These are phyloP conservation scores for Cydonia oblonga DNA, from an alignment of 331 rosid species.

Conservation along the genomic window DNA sequence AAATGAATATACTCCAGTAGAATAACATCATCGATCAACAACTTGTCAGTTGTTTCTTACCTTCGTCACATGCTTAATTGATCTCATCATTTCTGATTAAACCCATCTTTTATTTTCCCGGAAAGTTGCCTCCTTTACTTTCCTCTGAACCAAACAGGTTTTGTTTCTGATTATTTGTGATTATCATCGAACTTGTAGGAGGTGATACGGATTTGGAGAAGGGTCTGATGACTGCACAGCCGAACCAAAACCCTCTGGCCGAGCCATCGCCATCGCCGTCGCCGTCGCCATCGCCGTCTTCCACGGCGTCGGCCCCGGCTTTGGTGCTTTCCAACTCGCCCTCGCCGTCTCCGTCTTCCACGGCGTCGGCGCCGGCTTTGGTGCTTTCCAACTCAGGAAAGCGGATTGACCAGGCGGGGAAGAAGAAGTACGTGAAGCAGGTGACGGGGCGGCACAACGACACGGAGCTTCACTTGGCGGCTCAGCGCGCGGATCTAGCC, in stretches of 20 bases:
- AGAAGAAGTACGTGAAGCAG: conserved; percentile 94
- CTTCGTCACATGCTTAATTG: neutral
- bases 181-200: conserved; percentile 12
- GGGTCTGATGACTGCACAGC: conserved; percentile 25
- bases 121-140: neutral
- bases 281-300: conserved; percentile 38
- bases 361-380: conserved; percentile 72
- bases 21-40: neutral
- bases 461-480: conserved; percentile 93
- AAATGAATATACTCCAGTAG: too few relatives aligned
- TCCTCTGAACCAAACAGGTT: conserved; percentile 2
- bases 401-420: conserved; percentile 91
- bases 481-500: conserved; percentile 83
- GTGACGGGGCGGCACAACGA: conserved; percentile 97
- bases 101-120: neutral
- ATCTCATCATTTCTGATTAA: neutral
- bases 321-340: conserved; percentile 72
- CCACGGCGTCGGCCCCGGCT: conserved; percentile 66
- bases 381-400: conserved; percentile 91
- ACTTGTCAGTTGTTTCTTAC: neutral
- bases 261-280: conserved; percentile 34
- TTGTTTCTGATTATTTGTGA: neutral
- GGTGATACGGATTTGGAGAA: conserved; percentile 37
- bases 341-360: conserved; percentile 34
- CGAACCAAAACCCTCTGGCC: conserved; percentile 21